Base-by-base conservation (phyloP, 2,329 filamentous ascomycete genomes). In the Calonectria pteridis region DNA sequence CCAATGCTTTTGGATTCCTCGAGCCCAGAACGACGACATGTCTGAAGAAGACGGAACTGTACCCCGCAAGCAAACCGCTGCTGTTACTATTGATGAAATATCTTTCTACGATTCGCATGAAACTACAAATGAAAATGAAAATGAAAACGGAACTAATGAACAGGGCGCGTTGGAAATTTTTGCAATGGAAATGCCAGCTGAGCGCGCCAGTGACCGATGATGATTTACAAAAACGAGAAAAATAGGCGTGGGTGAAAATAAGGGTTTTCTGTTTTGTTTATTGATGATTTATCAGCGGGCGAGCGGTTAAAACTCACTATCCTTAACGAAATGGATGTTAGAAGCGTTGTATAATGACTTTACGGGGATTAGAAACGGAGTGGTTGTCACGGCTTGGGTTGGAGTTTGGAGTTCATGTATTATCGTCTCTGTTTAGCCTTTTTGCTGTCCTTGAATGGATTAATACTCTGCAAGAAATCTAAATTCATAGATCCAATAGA, bases 1-100 rank as follows among this genome's bases (percentile, higher is more conserved):
- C 5, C 91, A 93, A 81, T 92, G 91, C 81, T 92, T 93, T 78
- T 86, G 84, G 9, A 87, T 92, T 6, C 84, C 84, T 53, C 84
- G 84, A 43, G 73, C 77, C 70, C 79, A 73, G 31, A 78, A 77
- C 66, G 72, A 77, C 31, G 80, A 80, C 37, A 65, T 68, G 20
- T 81, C 78, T 10, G 83, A 84, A 70, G 84, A 86, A 66, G 69
- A 70, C 29, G 80, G 79, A 20, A 71, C 69, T 31, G 66, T 74
- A 55, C 72, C 73, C 53, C 65, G 59, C 74, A 77, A 77, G 69
- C 75, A 76, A 66, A 59, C 23, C 29, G 37, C 71, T 35, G 50
- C 68, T 53, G 75, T 78, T 46, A 73, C 78, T 13, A 75, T 80
- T 23, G 76, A 83, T 73, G 84, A 85, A 79, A 79, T 82, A 49